Evolutionary conservation across 2,329 filamentous ascomycete genomes (phyloP), one percentile per base, ranked within the genome.

Genomic region (Herpotrichia juniperi): DNA sequence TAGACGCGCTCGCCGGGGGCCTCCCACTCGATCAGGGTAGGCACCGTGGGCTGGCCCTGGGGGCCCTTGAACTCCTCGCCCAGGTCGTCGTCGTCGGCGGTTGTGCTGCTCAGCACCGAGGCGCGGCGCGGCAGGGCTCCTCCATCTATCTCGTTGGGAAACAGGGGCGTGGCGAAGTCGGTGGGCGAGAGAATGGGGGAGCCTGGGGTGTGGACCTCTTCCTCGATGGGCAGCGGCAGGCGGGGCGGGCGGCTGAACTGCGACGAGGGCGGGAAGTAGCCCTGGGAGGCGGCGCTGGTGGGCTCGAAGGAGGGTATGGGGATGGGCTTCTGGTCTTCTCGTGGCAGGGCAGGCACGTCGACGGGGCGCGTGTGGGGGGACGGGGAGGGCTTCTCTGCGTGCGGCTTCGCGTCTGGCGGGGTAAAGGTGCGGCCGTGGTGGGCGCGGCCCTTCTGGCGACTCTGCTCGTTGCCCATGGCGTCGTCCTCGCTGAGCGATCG

Each of bases 181-280:
- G 87, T 81, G 1, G 91, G 84, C 6, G 88, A 86, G 56, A 93
- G 84, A 58, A 96, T 93, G 48, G 93, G 93, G 39, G 93, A 97
- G 22, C 93, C 93, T 1, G 93, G 93, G 1, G 89, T 91, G 63
- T 94, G 88, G 12, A 90, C 83, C 71, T 96, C 92, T 78, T 97
- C 91, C 65, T 96, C 92, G 64, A 97, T 97, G 48, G 93, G 93
- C 53, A 97, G 84, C 52, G 93, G 93, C 66, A 97, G 80, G 54
- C 93, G 88, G 45, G 93, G 93, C 40, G 93, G 93, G n/a, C 89
- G 83, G 52, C 82, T 75, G 76, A 78, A 79, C 74, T 82, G 71
- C 63, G 73, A 67, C 19, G 69, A 55, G 59, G 73, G 54, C 56
- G 72, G 60, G 73, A 77, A 68, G 57, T 76, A 77, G 28, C 68